Conservation (phyloP, 2,329 filamentous ascomycete genomes). For the Apiospora pterosperma region DNA sequence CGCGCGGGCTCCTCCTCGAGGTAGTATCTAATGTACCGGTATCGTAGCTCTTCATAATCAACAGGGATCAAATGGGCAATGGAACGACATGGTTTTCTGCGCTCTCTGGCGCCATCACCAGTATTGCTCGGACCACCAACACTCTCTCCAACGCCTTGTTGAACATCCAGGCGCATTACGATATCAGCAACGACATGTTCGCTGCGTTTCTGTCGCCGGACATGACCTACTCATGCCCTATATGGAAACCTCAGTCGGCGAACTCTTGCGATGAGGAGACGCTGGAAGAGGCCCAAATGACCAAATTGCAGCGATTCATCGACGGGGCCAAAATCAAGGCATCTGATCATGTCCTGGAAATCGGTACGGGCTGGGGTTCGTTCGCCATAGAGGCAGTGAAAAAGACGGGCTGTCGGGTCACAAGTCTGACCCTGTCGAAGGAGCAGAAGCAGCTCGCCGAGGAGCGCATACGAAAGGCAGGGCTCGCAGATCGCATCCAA, state of each 20-base stretch:
- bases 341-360: conserved; percentile 68
- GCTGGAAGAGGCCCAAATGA: conserved; percentile 63
- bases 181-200: conserved; percentile 75
- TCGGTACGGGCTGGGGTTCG: conserved; percentile 73
- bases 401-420: conserved; percentile 64
- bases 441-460: conserved; percentile 70
- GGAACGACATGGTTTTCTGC: conserved; percentile 60
- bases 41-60: conserved; percentile 65
- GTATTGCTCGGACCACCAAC: conserved; percentile 55
- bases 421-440: conserved; percentile 63
- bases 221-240: conserved; percentile 73
- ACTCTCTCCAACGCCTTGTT: conserved; percentile 56
- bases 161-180: conserved; percentile 71
- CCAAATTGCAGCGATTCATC: conserved; percentile 65
- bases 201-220: conserved; percentile 70
- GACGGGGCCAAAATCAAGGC: conserved; percentile 60
- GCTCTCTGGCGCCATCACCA: conserved; percentile 54
- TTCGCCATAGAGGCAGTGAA: conserved; percentile 68
- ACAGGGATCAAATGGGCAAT: conserved; percentile 61
- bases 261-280: conserved; percentile 45
- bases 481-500: conserved; percentile 57
- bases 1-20: background rate
- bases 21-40: background rate
- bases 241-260: conserved; percentile 52
- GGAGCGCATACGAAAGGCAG: conserved; percentile 57